Evolutionary conservation across 345 rosid species (phyloP).

Genomic region (Camelina neglecta): DNA sequence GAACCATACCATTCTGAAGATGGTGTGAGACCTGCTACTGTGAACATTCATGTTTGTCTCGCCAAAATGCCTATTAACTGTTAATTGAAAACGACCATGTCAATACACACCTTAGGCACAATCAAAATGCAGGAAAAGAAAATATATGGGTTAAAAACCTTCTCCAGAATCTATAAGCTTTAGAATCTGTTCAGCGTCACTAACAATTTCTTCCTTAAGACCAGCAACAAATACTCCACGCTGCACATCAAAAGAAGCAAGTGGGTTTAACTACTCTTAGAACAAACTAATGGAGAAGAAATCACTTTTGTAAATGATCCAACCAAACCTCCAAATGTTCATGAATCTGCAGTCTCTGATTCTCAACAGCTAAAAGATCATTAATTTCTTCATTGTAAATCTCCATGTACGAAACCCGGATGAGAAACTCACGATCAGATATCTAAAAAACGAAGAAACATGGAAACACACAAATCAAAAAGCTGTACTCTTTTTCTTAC

Average conservation of each 20-base stretch:
- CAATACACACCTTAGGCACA: neutral
- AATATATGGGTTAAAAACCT: constrained; percentile 55
- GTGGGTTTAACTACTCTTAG: constrained; percentile 11
- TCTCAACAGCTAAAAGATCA: constrained; percentile 79
- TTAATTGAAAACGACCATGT: constrained; percentile 21
- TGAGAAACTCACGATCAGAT: constrained; percentile 83
- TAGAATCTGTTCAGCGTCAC: constrained; percentile 78
- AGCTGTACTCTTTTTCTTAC: neutral
- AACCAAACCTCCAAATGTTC: constrained; percentile 94
- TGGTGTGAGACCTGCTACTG: constrained; percentile 97
- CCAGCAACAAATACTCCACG: constrained; percentile 93
- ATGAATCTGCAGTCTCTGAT: constrained; percentile 84
- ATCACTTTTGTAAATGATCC: constrained; percentile 18
- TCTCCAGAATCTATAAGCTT: constrained; percentile 86
- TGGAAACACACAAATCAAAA: constrained; percentile 31
- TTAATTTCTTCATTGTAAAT: constrained; percentile 93
- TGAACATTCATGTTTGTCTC: constrained; percentile 96
- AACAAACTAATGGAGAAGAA: constrained; percentile 15
- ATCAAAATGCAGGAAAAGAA: neutral
- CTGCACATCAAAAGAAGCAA: constrained; percentile 49
- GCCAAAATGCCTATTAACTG: constrained; percentile 91
- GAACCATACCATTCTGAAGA: constrained; percentile 84
- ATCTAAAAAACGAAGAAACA: constrained; percentile 51
- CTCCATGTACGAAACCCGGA: constrained; percentile 95
- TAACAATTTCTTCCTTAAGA: constrained; percentile 85